Base-by-base conservation (phyloP, 2,329 filamentous ascomycete genomes). In the Colletotrichum graminicola region DNA sequence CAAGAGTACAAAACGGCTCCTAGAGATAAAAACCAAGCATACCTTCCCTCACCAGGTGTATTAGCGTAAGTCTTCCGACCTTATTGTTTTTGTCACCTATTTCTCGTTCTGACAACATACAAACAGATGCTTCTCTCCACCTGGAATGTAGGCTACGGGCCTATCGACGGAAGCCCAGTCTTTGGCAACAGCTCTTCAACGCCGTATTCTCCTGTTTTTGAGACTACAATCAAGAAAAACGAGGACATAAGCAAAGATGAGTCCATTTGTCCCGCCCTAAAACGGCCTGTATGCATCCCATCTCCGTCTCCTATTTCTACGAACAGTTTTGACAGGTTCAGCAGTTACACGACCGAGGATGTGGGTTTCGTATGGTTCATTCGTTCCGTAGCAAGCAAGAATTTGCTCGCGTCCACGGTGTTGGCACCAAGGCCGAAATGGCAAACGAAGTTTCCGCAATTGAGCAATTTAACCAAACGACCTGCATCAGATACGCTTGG, bases 351-450 rank as follows among this genome's bases (percentile, higher is more conserved):
- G 51, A 64, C 3, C 59, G 69, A n/a, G 21, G 32, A 1, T 68
- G 65, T 7, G 69, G 69, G 1, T 47, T 34, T 23, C 65, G 49
- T 6, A 72, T 72, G 69, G 69, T 72, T 14, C 69, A 72, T 34
- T 72, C 69, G 0, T 72, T 72, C 16, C 45, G 26, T 7, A 63
- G 39, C 54, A 34, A 49, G 26, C 52, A 60, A 2, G 70, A 72
- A 26, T 72, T 70, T 7, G 70, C 61, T 18, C 61, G 41, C 14
- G 67, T 71, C 8, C 70, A 72, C 39, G 55, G 66, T 3, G 61
- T 71, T 32, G 70, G 70, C 2, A 56, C 70, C 2, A 65, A 43
- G 16, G 65, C 52, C 14, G 70, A 72, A 10, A 72, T 72, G 66
- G 45, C 36, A 1, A 71, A 57, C 12, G 70, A 72, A 39, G 61